A percentile compares a stretch with the other conserved stretches of the same genome.
phyloP scores from a whole-genome alignment of 1,284 basidiomycete genomes.

The Ceratobasidium theobromae region DNA sequence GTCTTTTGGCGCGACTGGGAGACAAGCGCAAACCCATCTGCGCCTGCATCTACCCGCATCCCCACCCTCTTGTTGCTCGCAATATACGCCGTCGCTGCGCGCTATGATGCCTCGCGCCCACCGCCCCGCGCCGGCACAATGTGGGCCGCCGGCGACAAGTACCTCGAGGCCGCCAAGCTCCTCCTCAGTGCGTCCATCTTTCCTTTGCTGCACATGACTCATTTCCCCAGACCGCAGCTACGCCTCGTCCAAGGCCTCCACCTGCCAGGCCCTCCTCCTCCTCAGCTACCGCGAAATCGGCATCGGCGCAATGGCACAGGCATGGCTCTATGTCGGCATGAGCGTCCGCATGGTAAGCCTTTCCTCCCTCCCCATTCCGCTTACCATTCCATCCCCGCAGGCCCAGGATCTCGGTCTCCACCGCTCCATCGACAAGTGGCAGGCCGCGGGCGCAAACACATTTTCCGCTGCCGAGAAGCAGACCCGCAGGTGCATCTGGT shows the following conservation, averaged over 20 bases:
- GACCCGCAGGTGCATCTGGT: slow-evolving; percentile 78
- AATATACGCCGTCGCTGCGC: slow-evolving; percentile 76
- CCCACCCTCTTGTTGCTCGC: slow-evolving; percentile 69
- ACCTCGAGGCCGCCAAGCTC: slow-evolving; percentile 66
- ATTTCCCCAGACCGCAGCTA: slow-evolving; percentile 12
- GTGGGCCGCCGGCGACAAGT: slow-evolving; percentile 80
- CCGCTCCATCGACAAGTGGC: slow-evolving; percentile 71
- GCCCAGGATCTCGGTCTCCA: slow-evolving; percentile 87
- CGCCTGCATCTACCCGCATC: slow-evolving; percentile 43
- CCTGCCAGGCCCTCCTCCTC: slow-evolving; percentile 72
- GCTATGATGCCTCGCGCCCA: slow-evolving; percentile 52
- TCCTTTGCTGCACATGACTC: background rate
- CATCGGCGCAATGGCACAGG: slow-evolving; percentile 80
- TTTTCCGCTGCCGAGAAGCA: slow-evolving; percentile 67
- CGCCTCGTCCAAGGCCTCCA: slow-evolving; percentile 64
- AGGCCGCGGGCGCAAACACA: slow-evolving; percentile 61
- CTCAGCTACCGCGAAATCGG: slow-evolving; percentile 82
- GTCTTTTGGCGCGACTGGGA: slow-evolving; percentile 63
- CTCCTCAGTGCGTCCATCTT: slow-evolving; percentile 57
- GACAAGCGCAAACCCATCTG: slow-evolving; percentile 37
- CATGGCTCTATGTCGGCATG: slow-evolving; percentile 71
- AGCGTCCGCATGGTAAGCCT: slow-evolving; percentile 34
- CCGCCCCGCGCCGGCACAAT: slow-evolving; percentile 58
- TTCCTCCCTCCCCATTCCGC: background rate
- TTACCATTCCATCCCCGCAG: slow-evolving; percentile 46